Conservation (phyloP, 768 basidiomycete genomes). For the Pulveroboletus frians region DNA sequence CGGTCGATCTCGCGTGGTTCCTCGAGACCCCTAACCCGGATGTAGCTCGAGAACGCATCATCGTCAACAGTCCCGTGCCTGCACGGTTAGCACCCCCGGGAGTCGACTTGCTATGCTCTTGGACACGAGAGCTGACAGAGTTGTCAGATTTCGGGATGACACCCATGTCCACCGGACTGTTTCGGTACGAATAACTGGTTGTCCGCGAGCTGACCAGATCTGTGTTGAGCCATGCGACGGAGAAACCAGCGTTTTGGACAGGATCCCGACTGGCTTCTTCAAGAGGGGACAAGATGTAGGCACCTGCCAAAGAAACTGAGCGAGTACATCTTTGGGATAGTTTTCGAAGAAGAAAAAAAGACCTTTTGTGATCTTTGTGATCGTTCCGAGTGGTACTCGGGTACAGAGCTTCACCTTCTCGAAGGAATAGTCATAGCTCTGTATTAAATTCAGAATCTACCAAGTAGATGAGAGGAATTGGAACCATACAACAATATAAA, state of each 20-base stretch:
- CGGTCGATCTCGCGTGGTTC: constrained; percentile 31
- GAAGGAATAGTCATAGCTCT: constrained; percentile 92
- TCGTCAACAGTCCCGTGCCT: constrained; percentile 23
- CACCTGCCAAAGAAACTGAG: constrained; percentile 45
- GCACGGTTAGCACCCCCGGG: background rate
- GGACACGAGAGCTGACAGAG: background rate
- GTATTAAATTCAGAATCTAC: constrained; percentile 7
- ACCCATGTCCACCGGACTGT: constrained; percentile 45
- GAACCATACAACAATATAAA: constrained; percentile 72
- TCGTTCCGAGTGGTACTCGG: constrained; percentile 80
- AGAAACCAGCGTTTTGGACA: constrained; percentile 83
- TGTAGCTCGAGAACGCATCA: constrained; percentile 17
- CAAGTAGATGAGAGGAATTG: background rate
- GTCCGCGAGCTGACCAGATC: constrained; percentile 66
- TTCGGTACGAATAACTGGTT: constrained; percentile 82
- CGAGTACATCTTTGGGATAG: background rate
- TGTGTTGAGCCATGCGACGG: constrained; percentile 69
- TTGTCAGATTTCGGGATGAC: background rate
- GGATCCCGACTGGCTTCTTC: constrained; percentile 90
- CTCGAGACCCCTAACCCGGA: constrained; percentile 32
- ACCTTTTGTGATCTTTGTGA: constrained; percentile 78
- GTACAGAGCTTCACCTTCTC: constrained; percentile 90
- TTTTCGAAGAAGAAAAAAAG: constrained; percentile 3
- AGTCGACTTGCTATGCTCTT: background rate
- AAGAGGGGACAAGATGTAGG: constrained; percentile 90